Base-by-base conservation (phyloP, 305 asterid species). In the Stenogyne calaminthoides region DNA sequence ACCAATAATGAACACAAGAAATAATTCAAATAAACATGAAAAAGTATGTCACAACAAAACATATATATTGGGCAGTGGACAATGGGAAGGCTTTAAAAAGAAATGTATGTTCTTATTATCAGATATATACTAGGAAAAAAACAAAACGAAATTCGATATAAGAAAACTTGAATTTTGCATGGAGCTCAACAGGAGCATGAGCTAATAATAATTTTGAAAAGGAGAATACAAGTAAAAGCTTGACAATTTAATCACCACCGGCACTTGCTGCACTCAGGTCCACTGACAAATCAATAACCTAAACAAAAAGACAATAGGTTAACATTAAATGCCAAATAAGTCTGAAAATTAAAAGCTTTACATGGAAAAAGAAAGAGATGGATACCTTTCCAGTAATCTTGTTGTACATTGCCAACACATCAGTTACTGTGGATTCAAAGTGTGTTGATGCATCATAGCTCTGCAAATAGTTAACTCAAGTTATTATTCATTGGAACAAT, bases 261-360 rank as follows among this genome's bases (percentile, higher is more conserved):
- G 96, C 97, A 77, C 97, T 88, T 65, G 97, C 99, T 79, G 97
- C 93, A 82, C 95, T 91, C 79, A 94, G 80, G 79, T 94, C 99
- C 83, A 94, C 99, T 0, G 99, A 87, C 74, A 94, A 81, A 80
- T 94, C 93, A 18, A 94, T 86, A 46, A 79, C 92, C 98, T 94
- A 72, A 10, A 78, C 40, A 27, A 63, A 60, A 34, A 52, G 22
- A 4, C 36, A 5, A 12, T 1, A 9, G 15, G 39, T 47, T 44
- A 36, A 18, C 63, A 4, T 63, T n/a, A 8, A 46, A 19, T 55
- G n/a, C 7, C n/a, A 55, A 19, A 18, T 8, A 9, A n/a, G n/a
- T 20, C 32, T 18, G 9, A 9, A 55, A 55, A 19, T 20, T 55
- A 14, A 54, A 54, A 54, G 32, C 18, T 18, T 20, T 19, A 1